Percentiles rank a stretch among this genome's conserved stretches.
phyloP scores from a whole-genome alignment of 306 rosid species.

The Acmispon strigosus region DNA sequence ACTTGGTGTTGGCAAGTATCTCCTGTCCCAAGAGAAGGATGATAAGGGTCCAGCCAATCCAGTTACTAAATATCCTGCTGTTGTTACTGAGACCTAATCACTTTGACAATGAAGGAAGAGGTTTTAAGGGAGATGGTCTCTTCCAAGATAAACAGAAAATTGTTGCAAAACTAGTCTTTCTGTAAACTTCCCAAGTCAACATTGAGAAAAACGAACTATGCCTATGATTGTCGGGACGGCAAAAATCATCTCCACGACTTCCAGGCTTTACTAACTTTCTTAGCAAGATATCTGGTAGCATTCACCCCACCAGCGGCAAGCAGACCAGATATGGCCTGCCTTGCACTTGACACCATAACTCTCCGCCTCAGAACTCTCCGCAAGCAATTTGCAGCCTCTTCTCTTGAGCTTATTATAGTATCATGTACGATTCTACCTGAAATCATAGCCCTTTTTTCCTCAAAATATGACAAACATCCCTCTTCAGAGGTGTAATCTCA shows the following conservation, averaged over 20 bases:
- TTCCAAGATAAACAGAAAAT: background rate
- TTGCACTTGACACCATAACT: conserved; percentile 85
- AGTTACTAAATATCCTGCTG: background rate
- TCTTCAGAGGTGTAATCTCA: conserved; percentile 2
- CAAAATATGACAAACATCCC: background rate
- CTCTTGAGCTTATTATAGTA: conserved; percentile 44
- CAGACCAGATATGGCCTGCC: conserved; percentile 81
- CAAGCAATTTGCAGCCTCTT: conserved; percentile 70
- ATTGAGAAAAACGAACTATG: background rate
- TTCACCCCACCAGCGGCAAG: conserved; percentile 68
- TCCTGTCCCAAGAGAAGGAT: background rate
- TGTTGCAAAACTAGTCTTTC: background rate
- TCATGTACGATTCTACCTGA: conserved; percentile 44
- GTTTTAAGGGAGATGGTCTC: background rate
- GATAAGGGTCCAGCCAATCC: background rate
- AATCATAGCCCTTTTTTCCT: conserved; percentile 14
- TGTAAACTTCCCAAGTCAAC: conserved; percentile 4
- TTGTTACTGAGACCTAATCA: background rate
- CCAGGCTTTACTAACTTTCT: conserved; percentile 76
- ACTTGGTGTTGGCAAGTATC: background rate
- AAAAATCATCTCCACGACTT: conserved; percentile 51
- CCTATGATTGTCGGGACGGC: background rate
- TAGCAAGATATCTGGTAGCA: conserved; percentile 55
- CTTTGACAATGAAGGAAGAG: background rate
- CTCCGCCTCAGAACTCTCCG: conserved; percentile 52